A percentile compares a stretch with the other conserved stretches of the same genome.
Conservation (phyloP, 306 rosid genomes). For the Fragaria nilgerrensis region DNA sequence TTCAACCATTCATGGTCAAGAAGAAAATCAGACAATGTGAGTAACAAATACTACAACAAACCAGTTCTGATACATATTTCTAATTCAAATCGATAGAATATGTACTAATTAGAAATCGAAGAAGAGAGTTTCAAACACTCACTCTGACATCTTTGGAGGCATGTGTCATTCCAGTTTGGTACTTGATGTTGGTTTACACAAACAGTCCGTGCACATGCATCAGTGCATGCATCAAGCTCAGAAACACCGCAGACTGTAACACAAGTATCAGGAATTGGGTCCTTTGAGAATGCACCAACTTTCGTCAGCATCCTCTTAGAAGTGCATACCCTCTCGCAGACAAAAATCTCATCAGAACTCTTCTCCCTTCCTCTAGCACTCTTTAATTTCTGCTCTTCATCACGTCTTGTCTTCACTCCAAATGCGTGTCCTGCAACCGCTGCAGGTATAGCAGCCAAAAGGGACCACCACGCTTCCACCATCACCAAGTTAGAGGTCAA, state of each 20-base stretch:
- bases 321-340: slow-evolving; percentile 88
- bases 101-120: slow-evolving; percentile 49
- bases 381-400: slow-evolving; percentile 63
- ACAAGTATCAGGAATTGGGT: slow-evolving; percentile 90
- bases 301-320: slow-evolving; percentile 90
- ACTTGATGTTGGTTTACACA: slow-evolving; percentile 92
- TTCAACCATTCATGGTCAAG: not conserved
- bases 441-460: slow-evolving; percentile 78
- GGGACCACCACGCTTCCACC: slow-evolving; percentile 96
- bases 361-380: slow-evolving; percentile 78
- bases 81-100: not conserved
- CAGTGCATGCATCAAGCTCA: slow-evolving; percentile 84
- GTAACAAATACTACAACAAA: not conserved
- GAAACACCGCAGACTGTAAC: slow-evolving; percentile 96
- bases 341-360: slow-evolving; percentile 78
- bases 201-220: slow-evolving; percentile 91
- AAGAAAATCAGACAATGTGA: not conserved
- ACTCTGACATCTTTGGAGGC: slow-evolving; percentile 90
- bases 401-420: slow-evolving; percentile 53
- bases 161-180: slow-evolving; percentile 84
- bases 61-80: not conserved
- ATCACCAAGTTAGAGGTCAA: slow-evolving; percentile 35
- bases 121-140: slow-evolving; percentile 83
- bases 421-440: slow-evolving; percentile 76
- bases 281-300: slow-evolving; percentile 87